A percentile compares a stretch with the other conserved stretches of the same genome.
Evolutionary conservation across 495 filamentous ascomycete species (phyloP).

Genomic region (Trichocladium uniseriatum): DNA sequence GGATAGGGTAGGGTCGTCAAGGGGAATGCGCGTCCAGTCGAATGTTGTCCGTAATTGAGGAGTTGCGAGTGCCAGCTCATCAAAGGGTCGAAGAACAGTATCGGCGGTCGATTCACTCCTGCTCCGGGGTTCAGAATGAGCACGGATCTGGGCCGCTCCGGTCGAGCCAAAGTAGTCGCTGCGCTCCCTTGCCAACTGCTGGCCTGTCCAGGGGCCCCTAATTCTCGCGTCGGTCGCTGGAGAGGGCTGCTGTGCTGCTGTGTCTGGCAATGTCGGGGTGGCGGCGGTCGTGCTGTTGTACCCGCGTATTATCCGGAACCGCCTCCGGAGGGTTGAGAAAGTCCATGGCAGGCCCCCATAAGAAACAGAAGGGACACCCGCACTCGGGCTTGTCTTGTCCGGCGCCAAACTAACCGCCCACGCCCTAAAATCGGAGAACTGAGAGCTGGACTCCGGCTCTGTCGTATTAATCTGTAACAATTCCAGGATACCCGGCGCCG

Average conservation of each 20-base stretch:
- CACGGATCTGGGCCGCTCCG: constrained; percentile 9
- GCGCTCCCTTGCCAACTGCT: constrained; percentile 21
- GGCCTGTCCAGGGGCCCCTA: constrained; percentile 21
- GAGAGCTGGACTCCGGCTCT: constrained; percentile 26
- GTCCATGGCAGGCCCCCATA: constrained; percentile 54
- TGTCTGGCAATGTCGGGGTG: constrained; percentile 29
- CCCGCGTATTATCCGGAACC: constrained; percentile 53
- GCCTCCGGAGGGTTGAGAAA: constrained; percentile 51
- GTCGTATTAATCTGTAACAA: constrained; percentile 38
- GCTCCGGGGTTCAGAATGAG: constrained; percentile 20
- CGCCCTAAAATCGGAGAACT: constrained; percentile 49
- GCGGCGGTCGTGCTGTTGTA: constrained; percentile 23
- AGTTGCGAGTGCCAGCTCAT: constrained; percentile 21
- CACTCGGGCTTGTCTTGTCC: constrained; percentile 29
- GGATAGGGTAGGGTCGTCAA: constrained; percentile 45
- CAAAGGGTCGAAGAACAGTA: constrained; percentile 17
- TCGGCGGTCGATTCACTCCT: constrained; percentile 12
- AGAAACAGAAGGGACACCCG: constrained; percentile 39
- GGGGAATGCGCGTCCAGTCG: constrained; percentile 60
- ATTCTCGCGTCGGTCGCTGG: constrained; percentile 16
- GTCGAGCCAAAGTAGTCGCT: constrained; percentile 33
- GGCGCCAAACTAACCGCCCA: constrained; percentile 49
- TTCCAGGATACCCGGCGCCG: constrained; percentile 38
- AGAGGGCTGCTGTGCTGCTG: constrained; percentile 24
- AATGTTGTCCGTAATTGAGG: constrained; percentile 36